Base-by-base conservation (phyloP, 1,284 basidiomycete genomes). In the Marasmius sp. region DNA sequence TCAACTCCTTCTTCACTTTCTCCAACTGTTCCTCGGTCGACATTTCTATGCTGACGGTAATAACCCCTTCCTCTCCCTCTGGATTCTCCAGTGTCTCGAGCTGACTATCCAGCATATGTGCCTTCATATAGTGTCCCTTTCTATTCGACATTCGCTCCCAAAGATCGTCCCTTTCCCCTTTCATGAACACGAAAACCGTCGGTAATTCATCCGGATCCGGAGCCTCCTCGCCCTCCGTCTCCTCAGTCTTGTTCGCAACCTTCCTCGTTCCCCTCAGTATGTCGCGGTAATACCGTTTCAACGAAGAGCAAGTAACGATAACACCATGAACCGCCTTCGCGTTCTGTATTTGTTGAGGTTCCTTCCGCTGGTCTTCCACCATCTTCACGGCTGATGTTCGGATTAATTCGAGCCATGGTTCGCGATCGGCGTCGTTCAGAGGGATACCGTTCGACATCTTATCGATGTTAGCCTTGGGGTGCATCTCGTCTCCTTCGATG, bases 401-500 rank as follows among this genome's bases (percentile, higher is more conserved):
- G 60, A 97, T 89, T 43, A 81, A 73, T 57, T 82, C 81, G 7
- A 98, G 81, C 95, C 96, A 98, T 0, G 95, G 95, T 63, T 87
- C 81, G 20, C 95, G 87, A 72, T 98, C 94, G 5, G 77, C 82
- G 71, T 98, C 95, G 1, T 81, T 88, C 61, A 98, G 78, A 0
- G 95, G 90, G n/a, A 80, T 78, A 0, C 94, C 94, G 0, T 75
- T 70, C 1, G 88, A 82, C 95, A 98, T 98, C 81, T 98, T 98
- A 37, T 84, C 89, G 51, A 97, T 85, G 74, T 97, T 97, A 6
- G 82, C 73, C 12, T 80, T 70, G 0, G 95, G 92, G 72, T 98
- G 96, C 41, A 98, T 81, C 64, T 92, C 89, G 73, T 98, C 96
- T 43, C 92, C 96, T 70, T 98, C 96, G 64, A 95, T 79, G 76